Evolutionary conservation across 306 rosid species (phyloP).

Genomic region (Prunus campanulata): DNA sequence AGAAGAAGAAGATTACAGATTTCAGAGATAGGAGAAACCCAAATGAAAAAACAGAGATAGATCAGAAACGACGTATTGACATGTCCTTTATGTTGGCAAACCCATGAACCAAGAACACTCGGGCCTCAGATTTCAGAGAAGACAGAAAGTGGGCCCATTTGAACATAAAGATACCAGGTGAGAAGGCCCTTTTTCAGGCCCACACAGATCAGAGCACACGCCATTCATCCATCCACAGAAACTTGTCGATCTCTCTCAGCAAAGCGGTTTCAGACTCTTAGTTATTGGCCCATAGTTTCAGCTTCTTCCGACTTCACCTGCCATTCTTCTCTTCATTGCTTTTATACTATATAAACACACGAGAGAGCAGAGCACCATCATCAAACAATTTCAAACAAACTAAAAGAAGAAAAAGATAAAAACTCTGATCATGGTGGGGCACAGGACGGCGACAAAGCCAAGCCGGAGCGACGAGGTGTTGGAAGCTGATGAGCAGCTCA

Average conservation of each 20-base stretch:
- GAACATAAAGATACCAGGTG: not conserved
- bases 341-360: not conserved
- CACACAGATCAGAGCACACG: not conserved
- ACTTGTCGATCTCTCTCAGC: not conserved
- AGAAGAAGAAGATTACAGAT: not conserved
- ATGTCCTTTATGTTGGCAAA: not conserved
- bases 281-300: constrained; percentile 20
- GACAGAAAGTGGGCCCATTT: not conserved
- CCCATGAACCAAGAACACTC: no score
- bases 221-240: not conserved
- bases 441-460: constrained; percentile 47
- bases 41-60: not conserved
- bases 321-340: not conserved
- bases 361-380: no score
- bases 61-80: not conserved
- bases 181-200: not conserved
- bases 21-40: not conserved
- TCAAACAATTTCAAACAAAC: not conserved
- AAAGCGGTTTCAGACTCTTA: constrained; percentile 8
- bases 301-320: not conserved
- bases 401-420: not conserved
- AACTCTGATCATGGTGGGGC: constrained; percentile 37
- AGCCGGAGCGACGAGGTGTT: constrained; percentile 74
- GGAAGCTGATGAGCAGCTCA: constrained; percentile 49
- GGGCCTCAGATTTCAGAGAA: not conserved